Base-by-base conservation (phyloP, 345 rosid species). In the Conringia planisiliqua region DNA sequence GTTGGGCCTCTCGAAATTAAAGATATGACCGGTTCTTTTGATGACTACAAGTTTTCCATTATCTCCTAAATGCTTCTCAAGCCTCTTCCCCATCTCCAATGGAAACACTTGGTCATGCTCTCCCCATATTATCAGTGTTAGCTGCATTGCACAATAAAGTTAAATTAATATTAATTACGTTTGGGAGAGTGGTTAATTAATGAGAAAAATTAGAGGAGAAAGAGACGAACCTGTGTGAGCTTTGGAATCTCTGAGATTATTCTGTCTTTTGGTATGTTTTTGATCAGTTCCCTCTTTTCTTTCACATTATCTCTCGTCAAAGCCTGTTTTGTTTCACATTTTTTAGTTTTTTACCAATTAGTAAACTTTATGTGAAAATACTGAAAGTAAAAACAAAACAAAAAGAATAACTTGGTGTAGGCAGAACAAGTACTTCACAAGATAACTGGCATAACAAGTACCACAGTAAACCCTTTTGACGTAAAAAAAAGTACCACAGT, bases 91-190 rank as follows among this genome's bases (percentile, higher is more conserved):
- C 82, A 91, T 74, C 59, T 80, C 94, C 62, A 91, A 10, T 10
- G 92, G 92, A 4, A 89, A 91, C 44, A 91, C 71, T 38, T 82
- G 83, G 71, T 90, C 98, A 39, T 86, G 64, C 68, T 93, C 90
- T 76, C 96, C 98, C 98, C 98, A 89, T 12, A 89, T 39, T 16
- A 90, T 85, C 83, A 87, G 40, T 17, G 93, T 84, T 12, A 85
- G 92, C 96, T 90, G 83, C 75, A 66, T 48, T 17, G 17, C n/a
- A 7, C 33, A 33, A 57, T 54, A 18, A 5, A 27, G 0, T 10
- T 3, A 8, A n/a, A 18, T 2, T 32, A 7, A 6, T 7, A n/a
- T 8, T 30, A 20, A 6, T 26, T 36, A 57, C 32, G n/a, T 16
- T 32, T 36, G 0, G 1, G 1, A 50, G 26, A 0, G 38, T 35